Base-by-base conservation (phyloP, 1,284 basidiomycete genomes). In the Coniferiporia weirii region DNA sequence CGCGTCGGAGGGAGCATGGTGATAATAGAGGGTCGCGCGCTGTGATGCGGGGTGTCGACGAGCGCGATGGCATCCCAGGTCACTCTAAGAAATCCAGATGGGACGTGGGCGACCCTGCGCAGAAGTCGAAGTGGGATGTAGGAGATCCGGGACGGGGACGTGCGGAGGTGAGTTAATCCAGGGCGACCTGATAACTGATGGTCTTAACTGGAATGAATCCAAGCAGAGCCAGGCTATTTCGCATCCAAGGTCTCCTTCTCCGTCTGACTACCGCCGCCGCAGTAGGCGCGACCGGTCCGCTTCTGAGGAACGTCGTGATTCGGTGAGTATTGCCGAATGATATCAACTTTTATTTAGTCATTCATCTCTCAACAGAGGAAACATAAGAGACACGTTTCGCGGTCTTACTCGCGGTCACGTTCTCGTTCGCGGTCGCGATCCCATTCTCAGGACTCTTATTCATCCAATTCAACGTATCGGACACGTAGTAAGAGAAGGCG, bases 91-190 rank as follows among this genome's bases (percentile, higher is more conserved):
- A 27, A 27, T 27, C 27, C 8, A 40, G 27, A 22, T 7, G 20
- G 35, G 50, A 32, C 12, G 32, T 22, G 9, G 17, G 32, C 13
- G 32, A 46, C 10, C 20, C 22, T 2, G 27, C 27, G 20, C 52
- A 58, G 50, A 52, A 51, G 45, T 52, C 57, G 13, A 52, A 51
- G n/a, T 58, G 57, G 57, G 57, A 58, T 46, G 51, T 53, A 32
- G 57, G 57, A 4, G 57, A 52, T 47, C 57, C 57, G 19, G 45
- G n/a, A 19, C 49, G 45, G n/a, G 57, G 45, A 4, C 40, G 50
- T n/a, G 13, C 19, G 19, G 43, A 47, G n/a, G 50, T 52, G 34
- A 36, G 46, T 48, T 6, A 19, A 1, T 27, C 27, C 27, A 3
- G 27, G 27, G 27, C 19, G 3, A 10, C 19, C 9, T 40, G 8